These are phyloP conservation scores for Setaria viridis DNA, from an alignment of 202 grass and related monocot species.

Conservation along the genomic window DNA sequence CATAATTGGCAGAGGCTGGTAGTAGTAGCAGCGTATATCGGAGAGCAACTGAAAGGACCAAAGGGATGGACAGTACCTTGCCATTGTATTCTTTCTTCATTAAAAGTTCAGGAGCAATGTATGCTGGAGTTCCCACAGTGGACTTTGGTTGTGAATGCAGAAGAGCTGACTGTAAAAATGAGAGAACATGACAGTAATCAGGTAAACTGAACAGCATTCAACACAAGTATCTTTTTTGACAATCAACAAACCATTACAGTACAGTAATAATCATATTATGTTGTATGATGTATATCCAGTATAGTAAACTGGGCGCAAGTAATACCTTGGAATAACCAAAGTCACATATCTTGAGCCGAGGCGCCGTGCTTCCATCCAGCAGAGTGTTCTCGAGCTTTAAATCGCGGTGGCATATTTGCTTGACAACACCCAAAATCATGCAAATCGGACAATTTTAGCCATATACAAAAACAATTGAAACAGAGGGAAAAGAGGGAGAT, in stretches of 20 bases:
- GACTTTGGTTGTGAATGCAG: constrained; percentile 66
- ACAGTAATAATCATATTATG: neutral
- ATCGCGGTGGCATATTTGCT: constrained; percentile 72
- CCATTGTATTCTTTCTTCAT: constrained; percentile 59
- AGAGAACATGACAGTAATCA: neutral
- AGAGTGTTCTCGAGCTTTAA: constrained; percentile 69
- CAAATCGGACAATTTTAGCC: neutral
- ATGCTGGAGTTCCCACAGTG: constrained; percentile 65
- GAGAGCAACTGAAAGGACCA: neutral
- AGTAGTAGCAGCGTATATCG: neutral
- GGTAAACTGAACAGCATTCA: neutral
- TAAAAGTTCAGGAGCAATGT: constrained; percentile 68
- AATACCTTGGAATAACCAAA: constrained; percentile 71
- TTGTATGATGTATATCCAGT: neutral
- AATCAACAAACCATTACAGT: neutral
- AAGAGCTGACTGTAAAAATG: constrained; percentile 50
- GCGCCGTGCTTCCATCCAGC: constrained; percentile 56
- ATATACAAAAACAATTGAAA: neutral
- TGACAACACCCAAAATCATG: constrained; percentile 23
- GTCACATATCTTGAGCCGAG: constrained; percentile 70
- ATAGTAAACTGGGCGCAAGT: neutral
- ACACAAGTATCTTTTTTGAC: neutral
- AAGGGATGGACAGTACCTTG: constrained; percentile 53
- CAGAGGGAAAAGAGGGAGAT: neutral
- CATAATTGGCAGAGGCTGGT: neutral